Conservation (phyloP, 257 asterid species). For the Solanum arcanum region DNA sequence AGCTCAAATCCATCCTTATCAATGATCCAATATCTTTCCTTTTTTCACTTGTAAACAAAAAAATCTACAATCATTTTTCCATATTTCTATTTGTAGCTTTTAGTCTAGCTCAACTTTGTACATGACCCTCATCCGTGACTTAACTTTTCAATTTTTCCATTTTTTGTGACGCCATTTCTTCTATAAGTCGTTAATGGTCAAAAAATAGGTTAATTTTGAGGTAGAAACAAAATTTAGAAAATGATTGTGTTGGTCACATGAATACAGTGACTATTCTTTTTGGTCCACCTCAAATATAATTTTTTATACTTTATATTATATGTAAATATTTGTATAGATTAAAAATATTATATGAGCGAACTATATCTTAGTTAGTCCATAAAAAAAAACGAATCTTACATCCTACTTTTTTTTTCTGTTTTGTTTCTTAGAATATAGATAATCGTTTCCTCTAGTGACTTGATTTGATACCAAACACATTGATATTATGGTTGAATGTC, state of each 20-base stretch:
- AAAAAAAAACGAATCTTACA: background rate
- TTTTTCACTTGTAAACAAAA: background rate
- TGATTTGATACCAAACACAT: background rate
- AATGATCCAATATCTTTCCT: background rate
- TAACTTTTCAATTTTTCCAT: background rate
- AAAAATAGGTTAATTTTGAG: background rate
- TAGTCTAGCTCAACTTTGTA: background rate
- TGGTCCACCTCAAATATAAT: background rate
- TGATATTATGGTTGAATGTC: background rate
- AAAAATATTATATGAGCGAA: background rate
- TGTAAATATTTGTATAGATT: too few species aligned
- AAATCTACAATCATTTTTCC: background rate
- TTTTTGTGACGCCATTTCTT: background rate
- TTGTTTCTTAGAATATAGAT: background rate
- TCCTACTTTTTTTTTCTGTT: background rate
- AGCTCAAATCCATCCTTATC: background rate
- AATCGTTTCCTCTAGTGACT: background rate
- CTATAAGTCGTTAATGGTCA: background rate
- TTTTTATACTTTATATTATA: background rate
- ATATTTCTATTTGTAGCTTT: background rate
- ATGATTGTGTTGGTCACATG: background rate
- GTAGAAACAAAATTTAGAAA: background rate
- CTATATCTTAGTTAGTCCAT: too few species aligned
- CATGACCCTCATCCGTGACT: background rate
- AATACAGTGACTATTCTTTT: background rate